Evolutionary conservation across 345 rosid species (phyloP).

Genomic region (Crucihimalaya himalaica): DNA sequence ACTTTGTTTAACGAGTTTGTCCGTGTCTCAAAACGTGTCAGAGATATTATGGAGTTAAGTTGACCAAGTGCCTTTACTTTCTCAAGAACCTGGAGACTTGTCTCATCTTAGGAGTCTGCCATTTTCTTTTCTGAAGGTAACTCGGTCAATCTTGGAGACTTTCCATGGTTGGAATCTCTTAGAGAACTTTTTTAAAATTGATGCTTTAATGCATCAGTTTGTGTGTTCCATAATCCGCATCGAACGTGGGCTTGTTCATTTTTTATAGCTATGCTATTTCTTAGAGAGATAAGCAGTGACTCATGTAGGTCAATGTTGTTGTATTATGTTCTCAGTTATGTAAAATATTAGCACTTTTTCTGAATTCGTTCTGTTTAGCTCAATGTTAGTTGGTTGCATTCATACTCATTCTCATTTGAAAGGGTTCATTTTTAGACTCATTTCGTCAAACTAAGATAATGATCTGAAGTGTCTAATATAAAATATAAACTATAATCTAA

Average conservation of each 20-base stretch:
- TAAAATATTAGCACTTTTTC: neutral
- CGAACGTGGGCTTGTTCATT: neutral
- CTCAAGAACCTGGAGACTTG: slow-evolving; percentile 4
- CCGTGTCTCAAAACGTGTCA: slow-evolving; percentile 68
- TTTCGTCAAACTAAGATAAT: neutral
- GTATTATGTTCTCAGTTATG: slow-evolving; percentile 9
- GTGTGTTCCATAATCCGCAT: neutral
- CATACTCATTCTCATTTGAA: neutral
- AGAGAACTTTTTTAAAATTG: neutral
- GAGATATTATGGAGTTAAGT: slow-evolving; percentile 42
- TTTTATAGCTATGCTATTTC: neutral
- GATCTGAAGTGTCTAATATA: neutral
- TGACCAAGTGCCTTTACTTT: slow-evolving; percentile 24
- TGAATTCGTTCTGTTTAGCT: neutral
- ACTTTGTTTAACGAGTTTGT: slow-evolving; percentile 70
- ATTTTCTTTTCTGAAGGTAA: neutral
- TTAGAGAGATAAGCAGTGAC: neutral
- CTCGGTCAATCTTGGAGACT: neutral
- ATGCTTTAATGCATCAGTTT: slow-evolving; percentile 7
- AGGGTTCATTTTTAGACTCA: neutral
- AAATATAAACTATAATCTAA: neutral
- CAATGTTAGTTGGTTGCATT: slow-evolving; percentile 1
- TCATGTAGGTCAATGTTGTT: slow-evolving; percentile 1
- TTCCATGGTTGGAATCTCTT: neutral
- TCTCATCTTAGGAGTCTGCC: slow-evolving; percentile 9